Percentiles rank a stretch among this genome's conserved stretches.
These are phyloP conservation scores for Polysphondylium violaceum DNA, from an alignment of 78 protist species.

Conservation along the genomic window DNA sequence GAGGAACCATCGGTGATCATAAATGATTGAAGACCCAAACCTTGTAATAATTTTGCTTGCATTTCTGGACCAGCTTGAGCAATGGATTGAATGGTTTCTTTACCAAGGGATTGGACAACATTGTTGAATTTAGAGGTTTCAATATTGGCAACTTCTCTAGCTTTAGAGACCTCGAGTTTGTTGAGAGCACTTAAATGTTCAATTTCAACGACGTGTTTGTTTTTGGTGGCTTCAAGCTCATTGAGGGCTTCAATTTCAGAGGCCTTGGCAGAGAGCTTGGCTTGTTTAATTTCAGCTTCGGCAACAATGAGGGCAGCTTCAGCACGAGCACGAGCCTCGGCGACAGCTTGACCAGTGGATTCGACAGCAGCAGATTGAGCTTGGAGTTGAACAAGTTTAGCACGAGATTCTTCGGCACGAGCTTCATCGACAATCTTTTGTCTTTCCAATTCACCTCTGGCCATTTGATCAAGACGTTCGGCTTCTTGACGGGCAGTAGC, in stretches of 20 bases:
- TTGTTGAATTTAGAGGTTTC: slow-evolving; percentile 80
- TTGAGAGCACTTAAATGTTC: slow-evolving; percentile 58
- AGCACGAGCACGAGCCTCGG: slow-evolving; percentile 90
- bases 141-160: slow-evolving; percentile 69
- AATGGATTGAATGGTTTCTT: slow-evolving; percentile 86
- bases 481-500: slow-evolving; percentile 93
- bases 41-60: slow-evolving; percentile 86
- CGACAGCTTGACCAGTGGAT: slow-evolving; percentile 89
- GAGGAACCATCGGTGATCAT: slow-evolving; percentile 89
- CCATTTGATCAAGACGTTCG: slow-evolving; percentile 89
- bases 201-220: slow-evolving; percentile 72
- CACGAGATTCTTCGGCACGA: slow-evolving; percentile 81
- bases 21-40: slow-evolving; percentile 83
- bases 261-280: slow-evolving; percentile 79
- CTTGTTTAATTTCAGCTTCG: slow-evolving; percentile 85
- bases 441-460: slow-evolving; percentile 89
- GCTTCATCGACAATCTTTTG: slow-evolving; percentile 86
- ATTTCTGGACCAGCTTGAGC: slow-evolving; percentile 92
- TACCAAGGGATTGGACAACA: slow-evolving; percentile 81
- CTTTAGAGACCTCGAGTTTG: slow-evolving; percentile 69
- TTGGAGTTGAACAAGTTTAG: slow-evolving; percentile 85
- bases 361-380: slow-evolving; percentile 86
- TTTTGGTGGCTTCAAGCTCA: slow-evolving; percentile 41
- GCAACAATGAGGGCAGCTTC: slow-evolving; percentile 86
- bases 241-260: slow-evolving; percentile 55